Conservation (phyloP, 164 flowering plant species). For the Stephania cephalantha region DNA sequence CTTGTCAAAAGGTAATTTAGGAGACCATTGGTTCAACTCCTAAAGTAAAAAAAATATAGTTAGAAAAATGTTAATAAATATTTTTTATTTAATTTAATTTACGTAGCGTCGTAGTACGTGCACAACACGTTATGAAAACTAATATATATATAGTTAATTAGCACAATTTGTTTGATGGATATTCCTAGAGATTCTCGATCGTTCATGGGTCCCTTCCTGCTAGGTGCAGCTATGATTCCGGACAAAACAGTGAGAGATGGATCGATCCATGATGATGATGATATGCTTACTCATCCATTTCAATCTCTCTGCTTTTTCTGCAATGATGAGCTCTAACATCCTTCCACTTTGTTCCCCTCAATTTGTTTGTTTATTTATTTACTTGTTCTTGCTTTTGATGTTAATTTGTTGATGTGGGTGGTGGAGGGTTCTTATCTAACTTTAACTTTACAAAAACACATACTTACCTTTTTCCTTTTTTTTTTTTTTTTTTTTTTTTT, state of each 20-base stretch:
- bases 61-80: no score
- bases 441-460: constrained; percentile 20
- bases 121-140: no score
- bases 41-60: no score
- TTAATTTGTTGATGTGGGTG: constrained; percentile 11
- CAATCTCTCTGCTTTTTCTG: constrained; percentile 13
- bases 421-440: constrained; percentile 43
- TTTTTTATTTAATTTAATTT: no score
- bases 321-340: constrained; percentile 25
- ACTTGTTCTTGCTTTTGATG: not conserved
- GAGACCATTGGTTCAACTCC: no score
- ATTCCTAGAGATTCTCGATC: no score
- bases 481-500: no score
- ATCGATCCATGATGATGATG: not conserved
- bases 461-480: constrained; percentile 11
- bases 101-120: no score
- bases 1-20: no score
- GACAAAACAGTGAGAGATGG: not conserved
- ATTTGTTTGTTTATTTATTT: constrained; percentile 4
- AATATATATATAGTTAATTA: no score
- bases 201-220: no score
- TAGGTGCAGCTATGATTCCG: not conserved
- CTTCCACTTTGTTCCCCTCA: constrained; percentile 38
- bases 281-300: not conserved
- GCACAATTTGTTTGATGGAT: no score